Conservation (phyloP, 306 rosid species). For the Medicago lupulina region DNA sequence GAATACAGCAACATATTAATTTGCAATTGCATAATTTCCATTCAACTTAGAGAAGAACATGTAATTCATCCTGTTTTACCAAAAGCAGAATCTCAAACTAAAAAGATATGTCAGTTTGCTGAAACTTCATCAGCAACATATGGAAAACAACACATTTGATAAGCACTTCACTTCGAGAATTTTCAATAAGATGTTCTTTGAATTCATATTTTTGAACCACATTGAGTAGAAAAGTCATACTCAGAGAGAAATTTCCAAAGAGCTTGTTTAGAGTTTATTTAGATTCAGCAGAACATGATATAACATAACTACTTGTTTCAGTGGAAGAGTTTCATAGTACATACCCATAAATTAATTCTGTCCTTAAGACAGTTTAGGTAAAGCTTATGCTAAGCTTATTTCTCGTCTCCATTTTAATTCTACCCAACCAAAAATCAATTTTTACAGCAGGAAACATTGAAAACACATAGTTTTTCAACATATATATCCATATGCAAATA, state of each 20-base stretch:
- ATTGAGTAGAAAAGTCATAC: background rate
- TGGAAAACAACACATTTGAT: conserved; percentile 4
- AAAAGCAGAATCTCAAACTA: background rate
- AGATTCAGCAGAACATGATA: background rate
- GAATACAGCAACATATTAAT: conserved; percentile 14
- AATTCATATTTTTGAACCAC: background rate
- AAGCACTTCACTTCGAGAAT: background rate
- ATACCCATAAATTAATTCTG: background rate
- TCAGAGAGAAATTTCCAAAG: background rate
- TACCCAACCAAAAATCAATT: background rate
- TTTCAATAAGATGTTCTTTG: conserved; percentile 13
- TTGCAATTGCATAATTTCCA: conserved; percentile 16
- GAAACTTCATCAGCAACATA: conserved; percentile 14
- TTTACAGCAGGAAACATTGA: background rate
- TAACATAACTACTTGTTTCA: background rate
- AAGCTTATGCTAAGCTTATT: background rate
- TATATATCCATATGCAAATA: background rate
- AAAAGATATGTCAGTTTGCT: background rate
- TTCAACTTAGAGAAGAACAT: conserved; percentile 6
- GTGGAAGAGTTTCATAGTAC: background rate
- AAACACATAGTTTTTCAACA: background rate
- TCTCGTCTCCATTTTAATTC: background rate
- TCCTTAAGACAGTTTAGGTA: background rate
- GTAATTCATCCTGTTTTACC: background rate
- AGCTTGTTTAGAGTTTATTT: background rate